Evolutionary conservation across 140 eudicot genomes (phyloP).

Genomic region (Bidens hawaiensis): DNA sequence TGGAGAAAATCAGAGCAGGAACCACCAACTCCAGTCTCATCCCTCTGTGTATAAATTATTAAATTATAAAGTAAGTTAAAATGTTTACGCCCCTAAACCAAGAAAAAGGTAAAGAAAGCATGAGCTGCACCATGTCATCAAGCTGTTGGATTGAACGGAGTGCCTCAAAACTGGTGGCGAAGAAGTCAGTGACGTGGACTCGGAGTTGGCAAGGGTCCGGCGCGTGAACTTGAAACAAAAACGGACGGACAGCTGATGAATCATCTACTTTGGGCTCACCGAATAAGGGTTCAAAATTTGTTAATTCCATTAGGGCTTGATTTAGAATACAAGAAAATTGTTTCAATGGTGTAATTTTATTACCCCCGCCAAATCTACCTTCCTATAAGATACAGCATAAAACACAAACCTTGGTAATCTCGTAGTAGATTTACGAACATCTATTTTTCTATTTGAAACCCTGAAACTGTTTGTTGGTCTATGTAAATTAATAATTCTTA

Average conservation of each 20-base stretch:
- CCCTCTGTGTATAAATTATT: slow-evolving; percentile 65
- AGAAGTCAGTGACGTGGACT: slow-evolving; percentile 52
- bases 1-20: slow-evolving; percentile 84
- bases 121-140: slow-evolving; percentile 53
- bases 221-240: slow-evolving; percentile 43
- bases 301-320: slow-evolving; percentile 37
- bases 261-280: slow-evolving; percentile 58
- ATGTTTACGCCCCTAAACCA: too few relatives aligned
- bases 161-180: slow-evolving; percentile 43
- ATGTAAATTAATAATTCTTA: too few relatives aligned
- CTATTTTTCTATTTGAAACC: too few relatives aligned
- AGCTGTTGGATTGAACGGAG: slow-evolving; percentile 50
- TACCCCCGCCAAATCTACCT: too few relatives aligned
- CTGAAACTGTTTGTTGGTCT: too few relatives aligned
- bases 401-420: too few relatives aligned
- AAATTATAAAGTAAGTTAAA: too few relatives aligned
- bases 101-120: too few relatives aligned
- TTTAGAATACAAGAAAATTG: too few relatives aligned
- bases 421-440: too few relatives aligned
- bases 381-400: too few relatives aligned
- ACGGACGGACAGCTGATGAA: slow-evolving; percentile 37
- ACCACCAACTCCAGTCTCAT: slow-evolving; percentile 75
- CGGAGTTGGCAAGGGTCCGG: slow-evolving; percentile 25
- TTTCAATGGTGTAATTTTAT: too few relatives aligned
- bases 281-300: slow-evolving; percentile 50